A percentile compares a stretch with the other conserved stretches of the same genome.
These are phyloP conservation scores for Cystobasidium onofrii DNA, from an alignment of 768 basidiomycete species.

Conservation along the genomic window DNA sequence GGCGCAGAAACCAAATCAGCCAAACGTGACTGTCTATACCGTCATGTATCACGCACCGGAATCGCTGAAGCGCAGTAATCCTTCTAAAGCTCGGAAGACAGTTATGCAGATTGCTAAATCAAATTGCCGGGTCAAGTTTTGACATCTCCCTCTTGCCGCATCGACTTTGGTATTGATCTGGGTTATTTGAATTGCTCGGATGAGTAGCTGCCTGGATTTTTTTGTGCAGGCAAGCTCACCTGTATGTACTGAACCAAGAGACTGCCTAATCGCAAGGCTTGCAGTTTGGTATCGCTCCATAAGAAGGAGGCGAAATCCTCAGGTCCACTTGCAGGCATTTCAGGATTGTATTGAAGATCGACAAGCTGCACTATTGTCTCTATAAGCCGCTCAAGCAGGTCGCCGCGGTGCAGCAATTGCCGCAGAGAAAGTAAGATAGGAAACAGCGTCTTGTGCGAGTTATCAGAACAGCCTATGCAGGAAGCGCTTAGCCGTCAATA, in stretches of 20 bases:
- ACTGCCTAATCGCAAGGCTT: not conserved
- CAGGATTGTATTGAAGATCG: not conserved
- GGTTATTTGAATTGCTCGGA: too few relatives aligned
- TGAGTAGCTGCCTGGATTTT: too few relatives aligned
- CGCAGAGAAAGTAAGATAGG: constrained; percentile 6
- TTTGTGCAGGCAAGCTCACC: not conserved
- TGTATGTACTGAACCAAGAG: not conserved
- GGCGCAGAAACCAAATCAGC: not conserved
- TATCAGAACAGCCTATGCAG: not conserved
- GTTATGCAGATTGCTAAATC: not conserved
- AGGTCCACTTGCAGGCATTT: not conserved
- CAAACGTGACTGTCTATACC: not conserved
- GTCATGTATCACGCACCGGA: not conserved
- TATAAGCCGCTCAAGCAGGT: not conserved
- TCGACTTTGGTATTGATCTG: not conserved
- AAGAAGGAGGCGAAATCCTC: not conserved
- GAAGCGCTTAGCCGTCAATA: too few relatives aligned
- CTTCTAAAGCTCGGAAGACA: not conserved
- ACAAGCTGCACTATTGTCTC: not conserved
- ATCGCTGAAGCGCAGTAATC: not conserved
- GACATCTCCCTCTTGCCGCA: not conserved
- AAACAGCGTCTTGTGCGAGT: not conserved
- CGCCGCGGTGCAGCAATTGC: not conserved
- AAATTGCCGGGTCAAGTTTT: not conserved
- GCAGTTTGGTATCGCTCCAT: not conserved